These are phyloP conservation scores for Podila epigama DNA, from an alignment of 192 early-diverging fungal species.

Conservation along the genomic window DNA sequence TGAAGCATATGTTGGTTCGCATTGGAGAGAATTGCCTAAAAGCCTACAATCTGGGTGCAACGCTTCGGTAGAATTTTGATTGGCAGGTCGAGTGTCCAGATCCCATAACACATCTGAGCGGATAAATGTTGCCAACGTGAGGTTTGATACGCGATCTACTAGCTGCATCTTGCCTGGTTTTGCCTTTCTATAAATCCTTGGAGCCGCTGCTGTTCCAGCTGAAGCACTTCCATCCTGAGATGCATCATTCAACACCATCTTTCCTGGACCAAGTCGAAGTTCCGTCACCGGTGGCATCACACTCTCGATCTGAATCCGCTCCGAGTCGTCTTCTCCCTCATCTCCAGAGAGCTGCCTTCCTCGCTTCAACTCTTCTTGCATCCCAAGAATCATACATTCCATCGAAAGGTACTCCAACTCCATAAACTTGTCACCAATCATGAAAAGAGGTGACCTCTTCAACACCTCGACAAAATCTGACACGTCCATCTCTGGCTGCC, in stretches of 20 bases:
- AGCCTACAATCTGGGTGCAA: constrained; percentile 44
- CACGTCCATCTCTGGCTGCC: constrained; percentile 23
- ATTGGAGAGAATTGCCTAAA: constrained; percentile 9
- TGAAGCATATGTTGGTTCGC: constrained; percentile 20
- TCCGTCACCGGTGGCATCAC: constrained; percentile 20
- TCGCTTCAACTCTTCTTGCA: constrained; percentile 14
- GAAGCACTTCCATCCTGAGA: not conserved
- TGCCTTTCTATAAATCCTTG: constrained; percentile 36
- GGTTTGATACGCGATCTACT: constrained; percentile 24
- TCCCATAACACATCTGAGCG: constrained; percentile 47
- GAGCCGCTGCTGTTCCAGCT: too few species aligned
- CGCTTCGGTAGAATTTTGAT: not conserved
- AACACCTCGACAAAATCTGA: constrained; percentile 35
- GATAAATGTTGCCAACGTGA: constrained; percentile 32
- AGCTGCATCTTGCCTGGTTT: constrained; percentile 43
- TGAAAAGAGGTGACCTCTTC: constrained; percentile 34
- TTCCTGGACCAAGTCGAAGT: constrained; percentile 15
- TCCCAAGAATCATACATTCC: constrained; percentile 32
- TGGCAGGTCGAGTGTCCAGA: not conserved
- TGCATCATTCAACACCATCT: not conserved
- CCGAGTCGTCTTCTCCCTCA: constrained; percentile 15
- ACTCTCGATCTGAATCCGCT: constrained; percentile 29
- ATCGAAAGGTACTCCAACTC: constrained; percentile 33
- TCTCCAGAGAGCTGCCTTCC: not conserved
- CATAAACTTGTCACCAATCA: constrained; percentile 44